Conservation (phyloP, 805 yeast species). For the Yarrowia bubula region DNA sequence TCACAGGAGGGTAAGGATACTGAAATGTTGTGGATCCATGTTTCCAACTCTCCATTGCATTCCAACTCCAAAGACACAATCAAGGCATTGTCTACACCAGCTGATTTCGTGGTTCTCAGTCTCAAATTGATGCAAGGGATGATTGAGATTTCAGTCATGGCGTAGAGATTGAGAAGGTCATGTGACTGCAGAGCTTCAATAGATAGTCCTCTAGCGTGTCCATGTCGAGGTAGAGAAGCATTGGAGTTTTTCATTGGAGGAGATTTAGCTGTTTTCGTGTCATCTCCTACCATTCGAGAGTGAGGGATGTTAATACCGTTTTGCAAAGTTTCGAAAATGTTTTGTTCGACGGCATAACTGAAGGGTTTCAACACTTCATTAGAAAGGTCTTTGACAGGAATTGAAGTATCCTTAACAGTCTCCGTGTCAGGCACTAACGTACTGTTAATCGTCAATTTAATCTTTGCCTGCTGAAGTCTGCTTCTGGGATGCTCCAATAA, state of each 20-base stretch:
- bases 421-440: slow-evolving; percentile 7
- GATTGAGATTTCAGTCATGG: slow-evolving; percentile 35
- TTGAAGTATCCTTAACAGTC: background rate
- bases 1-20: slow-evolving; percentile 35
- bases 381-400: background rate
- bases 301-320: slow-evolving; percentile 1
- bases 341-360: slow-evolving; percentile 9
- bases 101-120: slow-evolving; percentile 49
- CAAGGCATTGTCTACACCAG: slow-evolving; percentile 47
- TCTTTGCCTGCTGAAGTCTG: slow-evolving; percentile 12
- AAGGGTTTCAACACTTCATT: slow-evolving; percentile 9
- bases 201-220: slow-evolving; percentile 14
- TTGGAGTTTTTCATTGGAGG: background rate
- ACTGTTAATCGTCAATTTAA: slow-evolving; percentile 14
- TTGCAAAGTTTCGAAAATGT: slow-evolving; percentile 14
- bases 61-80: slow-evolving; percentile 52
- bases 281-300: slow-evolving; percentile 17
- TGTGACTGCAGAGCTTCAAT: slow-evolving; percentile 8
- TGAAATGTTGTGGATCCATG: slow-evolving; percentile 29
- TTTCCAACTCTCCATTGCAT: slow-evolving; percentile 44
- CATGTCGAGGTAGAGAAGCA: background rate
- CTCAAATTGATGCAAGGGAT: slow-evolving; percentile 46
- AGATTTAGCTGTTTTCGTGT: background rate
- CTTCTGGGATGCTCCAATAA: slow-evolving; percentile 16
- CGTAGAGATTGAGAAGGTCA: slow-evolving; percentile 12